Evolutionary conservation across 768 basidiomycete genomes (phyloP).

Genomic region (Pleurotus platypus): DNA sequence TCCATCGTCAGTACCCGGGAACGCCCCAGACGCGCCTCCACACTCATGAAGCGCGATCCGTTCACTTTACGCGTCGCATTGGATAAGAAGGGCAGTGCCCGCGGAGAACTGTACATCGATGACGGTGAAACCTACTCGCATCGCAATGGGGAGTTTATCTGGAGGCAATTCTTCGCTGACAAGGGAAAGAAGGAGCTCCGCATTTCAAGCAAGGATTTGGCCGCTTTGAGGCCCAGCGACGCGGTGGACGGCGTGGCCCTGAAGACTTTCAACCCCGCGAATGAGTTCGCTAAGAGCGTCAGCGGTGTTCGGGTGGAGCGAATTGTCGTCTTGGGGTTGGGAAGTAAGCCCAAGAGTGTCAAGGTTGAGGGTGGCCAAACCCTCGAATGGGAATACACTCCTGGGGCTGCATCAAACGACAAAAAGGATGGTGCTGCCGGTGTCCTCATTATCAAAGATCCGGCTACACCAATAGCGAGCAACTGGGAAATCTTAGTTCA

Average conservation of each 20-base stretch:
- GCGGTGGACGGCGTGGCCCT: constrained; percentile 53
- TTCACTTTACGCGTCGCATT: constrained; percentile 88
- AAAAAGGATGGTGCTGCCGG: constrained; percentile 66
- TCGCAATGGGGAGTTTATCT: constrained; percentile 74
- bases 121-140: constrained; percentile 86
- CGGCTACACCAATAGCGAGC: constrained; percentile 48
- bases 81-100: constrained; percentile 52
- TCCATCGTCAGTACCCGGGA: constrained; percentile 87
- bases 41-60: constrained; percentile 87
- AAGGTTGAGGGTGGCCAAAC: constrained; percentile 43
- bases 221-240: constrained; percentile 32
- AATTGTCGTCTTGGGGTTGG: constrained; percentile 75
- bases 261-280: constrained; percentile 46
- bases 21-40: constrained; percentile 80
- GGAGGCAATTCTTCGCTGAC: constrained; percentile 70
- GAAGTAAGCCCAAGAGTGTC: constrained; percentile 57
- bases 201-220: constrained; percentile 56
- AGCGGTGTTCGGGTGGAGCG: constrained; percentile 76
- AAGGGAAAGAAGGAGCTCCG: constrained; percentile 42
- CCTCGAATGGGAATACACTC: constrained; percentile 66
- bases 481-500: constrained; percentile 60
- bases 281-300: constrained; percentile 68
- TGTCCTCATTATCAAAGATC: constrained; percentile 74
- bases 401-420: constrained; percentile 52
- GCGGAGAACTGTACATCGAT: constrained; percentile 91